Conservation (phyloP, 2,329 filamentous ascomycete species). For the Penicillium sp. region DNA sequence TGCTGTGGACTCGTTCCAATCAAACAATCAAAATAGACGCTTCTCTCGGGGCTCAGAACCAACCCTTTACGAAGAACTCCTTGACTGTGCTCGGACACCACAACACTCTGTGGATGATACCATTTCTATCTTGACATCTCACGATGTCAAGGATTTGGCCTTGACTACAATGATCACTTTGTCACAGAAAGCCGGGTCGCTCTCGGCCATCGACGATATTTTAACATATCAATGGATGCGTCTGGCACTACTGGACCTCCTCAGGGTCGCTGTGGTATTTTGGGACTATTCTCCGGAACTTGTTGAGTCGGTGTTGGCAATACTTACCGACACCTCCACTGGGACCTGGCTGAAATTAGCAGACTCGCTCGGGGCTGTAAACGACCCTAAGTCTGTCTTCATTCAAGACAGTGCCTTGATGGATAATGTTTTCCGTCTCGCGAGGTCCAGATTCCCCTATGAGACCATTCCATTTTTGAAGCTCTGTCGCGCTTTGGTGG, state of each 20-base stretch:
- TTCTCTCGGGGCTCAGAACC: slow-evolving; percentile 34
- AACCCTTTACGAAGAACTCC: slow-evolving; percentile 49
- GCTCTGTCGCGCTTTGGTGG: slow-evolving; percentile 65
- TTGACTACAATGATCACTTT: slow-evolving; percentile 51
- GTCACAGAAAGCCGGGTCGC: slow-evolving; percentile 44
- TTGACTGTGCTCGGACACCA: slow-evolving; percentile 45
- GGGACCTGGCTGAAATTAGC: slow-evolving; percentile 19
- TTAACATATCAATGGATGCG: slow-evolving; percentile 65
- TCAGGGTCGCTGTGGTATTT: slow-evolving; percentile 65
- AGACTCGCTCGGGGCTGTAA: slow-evolving; percentile 18
- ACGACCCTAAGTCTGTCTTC: slow-evolving; percentile 52
- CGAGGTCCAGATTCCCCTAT: slow-evolving; percentile 78
- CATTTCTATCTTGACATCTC: slow-evolving; percentile 48
- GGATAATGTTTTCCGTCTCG: slow-evolving; percentile 62
- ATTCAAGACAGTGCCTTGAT: slow-evolving; percentile 59
- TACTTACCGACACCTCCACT: slow-evolving; percentile 53
- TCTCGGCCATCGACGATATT: slow-evolving; percentile 51
- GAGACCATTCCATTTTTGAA: slow-evolving; percentile 78
- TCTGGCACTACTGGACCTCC: slow-evolving; percentile 65
- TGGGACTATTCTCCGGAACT: slow-evolving; percentile 74
- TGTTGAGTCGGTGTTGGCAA: slow-evolving; percentile 63
- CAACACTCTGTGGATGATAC: slow-evolving; percentile 46
- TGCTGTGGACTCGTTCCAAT: slow-evolving; percentile 42
- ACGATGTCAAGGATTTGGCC: slow-evolving; percentile 47
- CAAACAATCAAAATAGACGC: slow-evolving; percentile 34